Evolutionary conservation across 352 stramenopile genomes (phyloP).

Genomic region (Phytopythium ostracodes): DNA sequence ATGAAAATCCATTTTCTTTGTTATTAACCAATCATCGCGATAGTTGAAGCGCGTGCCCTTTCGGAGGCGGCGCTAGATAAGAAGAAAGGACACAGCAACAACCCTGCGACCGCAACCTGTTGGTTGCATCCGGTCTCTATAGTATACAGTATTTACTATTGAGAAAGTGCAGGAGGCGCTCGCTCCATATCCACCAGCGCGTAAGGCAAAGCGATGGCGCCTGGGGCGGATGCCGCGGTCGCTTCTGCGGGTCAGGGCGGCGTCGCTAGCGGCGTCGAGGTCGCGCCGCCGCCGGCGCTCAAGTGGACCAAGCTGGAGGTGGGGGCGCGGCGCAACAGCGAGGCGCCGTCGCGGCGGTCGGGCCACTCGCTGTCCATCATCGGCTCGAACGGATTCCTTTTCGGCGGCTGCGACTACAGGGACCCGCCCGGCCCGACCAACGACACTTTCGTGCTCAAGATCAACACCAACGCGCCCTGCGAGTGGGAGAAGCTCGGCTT

Average conservation of each 20-base stretch:
- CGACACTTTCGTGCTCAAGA: constrained; percentile 92
- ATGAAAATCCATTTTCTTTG: too few relatives aligned
- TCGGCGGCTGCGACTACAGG: constrained; percentile 90
- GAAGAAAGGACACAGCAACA: too few relatives aligned
- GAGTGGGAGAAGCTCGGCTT: constrained; percentile 73
- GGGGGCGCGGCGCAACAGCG: constrained; percentile 60
- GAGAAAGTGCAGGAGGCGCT: neutral
- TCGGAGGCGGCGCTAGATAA: too few relatives aligned
- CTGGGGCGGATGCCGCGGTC: neutral
- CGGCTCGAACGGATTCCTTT: constrained; percentile 88
- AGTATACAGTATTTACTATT: neutral
- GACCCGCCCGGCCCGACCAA: constrained; percentile 90
- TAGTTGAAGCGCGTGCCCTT: constrained; percentile 4
- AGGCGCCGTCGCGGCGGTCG: constrained; percentile 86
- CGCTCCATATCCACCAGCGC: neutral
- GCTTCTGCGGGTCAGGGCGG: neutral
- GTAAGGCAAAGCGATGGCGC: neutral
- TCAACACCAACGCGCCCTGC: constrained; percentile 56
- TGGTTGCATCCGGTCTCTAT: too few relatives aligned
- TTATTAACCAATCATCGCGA: constrained; percentile 8
- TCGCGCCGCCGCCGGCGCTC: constrained; percentile 17
- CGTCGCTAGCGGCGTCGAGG: neutral
- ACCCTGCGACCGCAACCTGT: too few relatives aligned
- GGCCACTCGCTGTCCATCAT: constrained; percentile 92
- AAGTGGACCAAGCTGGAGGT: constrained; percentile 58